Evolutionary conservation across 768 basidiomycete genomes (phyloP).

Genomic region (Collybia nuda): DNA sequence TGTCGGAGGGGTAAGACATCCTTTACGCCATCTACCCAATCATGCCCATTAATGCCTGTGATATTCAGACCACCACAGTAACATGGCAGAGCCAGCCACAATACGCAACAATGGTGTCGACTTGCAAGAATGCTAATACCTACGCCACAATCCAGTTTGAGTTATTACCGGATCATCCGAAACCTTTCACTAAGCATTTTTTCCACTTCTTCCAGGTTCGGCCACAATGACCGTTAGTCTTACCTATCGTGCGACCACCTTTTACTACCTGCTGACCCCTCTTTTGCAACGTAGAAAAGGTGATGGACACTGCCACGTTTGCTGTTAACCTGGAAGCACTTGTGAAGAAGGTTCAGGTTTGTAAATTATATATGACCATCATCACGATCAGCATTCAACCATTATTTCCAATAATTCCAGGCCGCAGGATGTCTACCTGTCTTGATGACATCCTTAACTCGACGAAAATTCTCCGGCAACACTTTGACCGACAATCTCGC

Average conservation of each 20-base stretch:
- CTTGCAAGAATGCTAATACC: constrained; percentile 3
- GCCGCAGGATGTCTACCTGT: constrained; percentile 1
- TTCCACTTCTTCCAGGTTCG: not conserved
- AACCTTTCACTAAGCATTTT: not conserved
- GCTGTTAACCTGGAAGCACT: constrained; percentile 2
- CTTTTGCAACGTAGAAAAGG: constrained; percentile 3
- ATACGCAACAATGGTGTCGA: constrained; percentile 2
- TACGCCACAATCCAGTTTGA: constrained; percentile 4
- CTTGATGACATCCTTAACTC: not conserved
- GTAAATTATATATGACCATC: not conserved
- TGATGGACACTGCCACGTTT: constrained; percentile 1
- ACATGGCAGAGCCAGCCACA: constrained; percentile 4
- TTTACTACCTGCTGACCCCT: not conserved
- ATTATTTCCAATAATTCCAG: not conserved
- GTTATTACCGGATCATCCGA: not conserved
- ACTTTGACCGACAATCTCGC: constrained; percentile 2
- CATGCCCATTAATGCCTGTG: not conserved
- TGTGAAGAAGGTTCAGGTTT: constrained; percentile 1
- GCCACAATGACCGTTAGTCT: constrained; percentile 4
- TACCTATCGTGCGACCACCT: not conserved
- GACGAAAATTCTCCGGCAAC: not conserved
- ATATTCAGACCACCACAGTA: not conserved
- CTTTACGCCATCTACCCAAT: not conserved
- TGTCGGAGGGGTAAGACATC: not conserved
- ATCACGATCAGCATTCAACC: too few species aligned